A percentile compares a stretch with the other conserved stretches of the same genome.
These are phyloP conservation scores for Aspergillus carbonarius DNA, from an alignment of 2,329 filamentous ascomycete species.

Conservation along the genomic window DNA sequence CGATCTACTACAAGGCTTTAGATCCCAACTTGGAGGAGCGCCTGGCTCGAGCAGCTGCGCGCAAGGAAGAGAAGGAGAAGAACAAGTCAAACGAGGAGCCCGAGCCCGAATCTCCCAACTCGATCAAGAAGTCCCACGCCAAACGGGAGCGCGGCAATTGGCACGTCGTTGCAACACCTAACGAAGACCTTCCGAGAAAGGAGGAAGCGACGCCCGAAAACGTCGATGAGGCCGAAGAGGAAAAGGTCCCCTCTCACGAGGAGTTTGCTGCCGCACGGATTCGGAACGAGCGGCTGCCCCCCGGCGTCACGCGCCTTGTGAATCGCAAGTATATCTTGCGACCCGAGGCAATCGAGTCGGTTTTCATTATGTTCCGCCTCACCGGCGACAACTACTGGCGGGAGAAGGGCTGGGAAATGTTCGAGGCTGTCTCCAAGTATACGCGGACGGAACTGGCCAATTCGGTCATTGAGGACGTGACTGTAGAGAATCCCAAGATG, in stretches of 20 bases:
- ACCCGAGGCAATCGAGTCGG: constrained; percentile 76
- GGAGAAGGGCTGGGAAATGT: constrained; percentile 74
- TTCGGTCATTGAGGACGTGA: constrained; percentile 67
- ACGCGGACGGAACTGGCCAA: constrained; percentile 64
- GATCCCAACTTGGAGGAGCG: constrained; percentile 37
- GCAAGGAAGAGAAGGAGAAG: constrained; percentile 20
- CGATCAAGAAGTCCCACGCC: constrained; percentile 3
- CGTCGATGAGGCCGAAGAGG: constrained; percentile 1
- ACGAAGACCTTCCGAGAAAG: not conserved
- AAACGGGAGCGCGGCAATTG: constrained; percentile 21
- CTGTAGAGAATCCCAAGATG: constrained; percentile 44
- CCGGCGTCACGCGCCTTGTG: constrained; percentile 42
- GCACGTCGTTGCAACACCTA: constrained; percentile 16
- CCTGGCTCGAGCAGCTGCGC: constrained; percentile 24
- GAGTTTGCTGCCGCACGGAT: constrained; percentile 42
- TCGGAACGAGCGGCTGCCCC: constrained; percentile 44
- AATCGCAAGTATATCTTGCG: constrained; percentile 43
- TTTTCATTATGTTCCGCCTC: constrained; percentile 75
- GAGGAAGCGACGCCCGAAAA: constrained; percentile 1
- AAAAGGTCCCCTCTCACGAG: constrained; percentile 34
- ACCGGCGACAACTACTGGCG: constrained; percentile 66
- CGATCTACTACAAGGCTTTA: constrained; percentile 47
- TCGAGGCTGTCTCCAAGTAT: constrained; percentile 60
- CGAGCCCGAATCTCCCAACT: not conserved
- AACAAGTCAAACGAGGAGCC: not conserved